Percentiles rank a stretch among this genome's conserved stretches.
Conservation (phyloP, 2,329 filamentous ascomycete species). For the Ophiostoma himal-ulmi region DNA sequence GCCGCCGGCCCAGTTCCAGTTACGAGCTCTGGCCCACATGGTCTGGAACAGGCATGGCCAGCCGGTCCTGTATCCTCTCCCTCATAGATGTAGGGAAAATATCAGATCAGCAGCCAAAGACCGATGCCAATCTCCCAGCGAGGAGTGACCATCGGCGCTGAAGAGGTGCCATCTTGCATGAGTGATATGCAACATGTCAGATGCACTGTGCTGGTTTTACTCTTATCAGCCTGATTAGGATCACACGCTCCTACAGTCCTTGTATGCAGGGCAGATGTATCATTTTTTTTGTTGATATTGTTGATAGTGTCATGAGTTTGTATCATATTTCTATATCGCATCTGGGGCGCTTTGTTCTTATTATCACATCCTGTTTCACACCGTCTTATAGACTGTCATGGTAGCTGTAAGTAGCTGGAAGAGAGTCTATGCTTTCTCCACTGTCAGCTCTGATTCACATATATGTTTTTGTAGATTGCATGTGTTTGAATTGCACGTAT, state of each 20-base stretch:
- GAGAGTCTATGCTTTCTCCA: not conserved
- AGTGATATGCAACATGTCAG: not conserved
- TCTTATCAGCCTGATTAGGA: not conserved
- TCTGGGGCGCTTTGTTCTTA: not conserved
- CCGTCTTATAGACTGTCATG: not conserved
- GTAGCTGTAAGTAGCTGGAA: not conserved
- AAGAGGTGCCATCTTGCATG: constrained; percentile 9
- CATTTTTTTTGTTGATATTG: not conserved
- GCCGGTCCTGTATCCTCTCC: not conserved
- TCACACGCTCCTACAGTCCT: not conserved
- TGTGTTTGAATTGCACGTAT: not conserved
- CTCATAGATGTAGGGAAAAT: not conserved
- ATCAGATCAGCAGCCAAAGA: not conserved
- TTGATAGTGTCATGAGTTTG: not conserved
- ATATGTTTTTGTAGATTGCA: constrained; percentile 1
- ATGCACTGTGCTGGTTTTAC: not conserved
- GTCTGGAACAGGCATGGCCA: not conserved
- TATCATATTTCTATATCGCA: not conserved
- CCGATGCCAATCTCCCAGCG: not conserved
- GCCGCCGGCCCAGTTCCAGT: not conserved
- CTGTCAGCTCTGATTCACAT: constrained; percentile 7
- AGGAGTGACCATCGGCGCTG: not conserved
- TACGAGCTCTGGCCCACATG: not conserved
- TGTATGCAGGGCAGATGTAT: not conserved
- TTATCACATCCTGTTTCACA: not conserved